These are phyloP conservation scores for Tilletia indica DNA, from an alignment of 1,284 basidiomycete species.

Conservation along the genomic window DNA sequence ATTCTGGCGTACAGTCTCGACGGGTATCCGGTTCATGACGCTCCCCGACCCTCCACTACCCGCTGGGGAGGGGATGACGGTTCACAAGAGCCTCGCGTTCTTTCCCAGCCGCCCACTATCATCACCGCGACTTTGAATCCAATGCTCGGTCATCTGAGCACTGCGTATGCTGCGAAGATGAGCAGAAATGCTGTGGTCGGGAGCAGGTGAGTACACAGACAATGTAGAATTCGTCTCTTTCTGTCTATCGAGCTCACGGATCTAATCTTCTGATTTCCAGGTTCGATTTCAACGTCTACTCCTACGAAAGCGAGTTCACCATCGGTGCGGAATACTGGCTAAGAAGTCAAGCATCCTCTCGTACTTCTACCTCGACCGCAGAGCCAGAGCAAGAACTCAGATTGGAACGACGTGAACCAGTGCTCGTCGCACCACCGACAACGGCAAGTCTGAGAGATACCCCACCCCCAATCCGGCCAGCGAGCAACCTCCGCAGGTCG, in stretches of 20 bases:
- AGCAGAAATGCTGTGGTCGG: constrained; percentile 82
- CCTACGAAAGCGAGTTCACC: constrained; percentile 91
- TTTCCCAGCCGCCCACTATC: constrained; percentile 72
- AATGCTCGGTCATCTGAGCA: constrained; percentile 88
- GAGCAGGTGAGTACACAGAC: constrained; percentile 61
- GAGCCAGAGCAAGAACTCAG: constrained; percentile 1
- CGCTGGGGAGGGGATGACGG: not conserved
- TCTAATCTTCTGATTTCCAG: not conserved
- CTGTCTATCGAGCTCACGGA: not conserved
- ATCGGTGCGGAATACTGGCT: constrained; percentile 62
- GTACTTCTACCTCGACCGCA: not conserved
- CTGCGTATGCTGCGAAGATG: constrained; percentile 84
- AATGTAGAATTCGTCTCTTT: not conserved
- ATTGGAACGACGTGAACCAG: not conserved
- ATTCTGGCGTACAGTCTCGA: constrained; percentile 69
- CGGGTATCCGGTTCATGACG: constrained; percentile 87
- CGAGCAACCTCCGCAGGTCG: not conserved
- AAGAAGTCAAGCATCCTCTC: not conserved
- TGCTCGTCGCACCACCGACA: constrained; percentile 3
- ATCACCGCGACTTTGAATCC: constrained; percentile 93
- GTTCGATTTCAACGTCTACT: constrained; percentile 95
- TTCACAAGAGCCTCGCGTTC: constrained; percentile 17
- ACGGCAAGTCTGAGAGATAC: constrained; percentile 7
- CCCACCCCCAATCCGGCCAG: not conserved
- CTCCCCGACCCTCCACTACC: constrained; percentile 66